These are phyloP conservation scores for Salisapilia sapeloensis DNA, from an alignment of 352 stramenopile species.

Conservation along the genomic window DNA sequence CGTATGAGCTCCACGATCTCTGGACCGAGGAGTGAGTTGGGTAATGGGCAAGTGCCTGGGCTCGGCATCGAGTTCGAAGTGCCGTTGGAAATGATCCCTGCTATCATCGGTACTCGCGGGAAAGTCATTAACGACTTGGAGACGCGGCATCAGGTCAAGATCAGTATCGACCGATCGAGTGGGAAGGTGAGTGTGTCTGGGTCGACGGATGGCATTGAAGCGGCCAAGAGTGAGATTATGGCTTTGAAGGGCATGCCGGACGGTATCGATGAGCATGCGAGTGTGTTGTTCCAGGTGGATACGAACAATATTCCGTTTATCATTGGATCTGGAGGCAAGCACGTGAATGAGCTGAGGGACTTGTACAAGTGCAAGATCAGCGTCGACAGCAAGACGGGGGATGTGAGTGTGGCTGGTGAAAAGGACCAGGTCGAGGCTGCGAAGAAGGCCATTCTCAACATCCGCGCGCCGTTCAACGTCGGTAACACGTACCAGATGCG, in stretches of 20 bases:
- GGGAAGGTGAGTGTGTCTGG: constrained; percentile 83
- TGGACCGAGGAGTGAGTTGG: constrained; percentile 35
- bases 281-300: constrained; percentile 5
- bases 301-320: constrained; percentile 1
- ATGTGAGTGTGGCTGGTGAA: constrained; percentile 77
- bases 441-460: constrained; percentile 47
- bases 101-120: constrained; percentile 58
- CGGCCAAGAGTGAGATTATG: constrained; percentile 58
- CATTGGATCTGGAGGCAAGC: background rate
- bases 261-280: too few relatives aligned
- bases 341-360: background rate
- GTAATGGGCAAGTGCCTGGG: constrained; percentile 14
- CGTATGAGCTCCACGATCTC: constrained; percentile 67
- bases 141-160: constrained; percentile 24
- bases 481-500: constrained; percentile 84
- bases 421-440: constrained; percentile 55
- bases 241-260: constrained; percentile 11
- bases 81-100: constrained; percentile 28
- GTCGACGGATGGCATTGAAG: constrained; percentile 39
- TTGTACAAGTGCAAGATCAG: background rate
- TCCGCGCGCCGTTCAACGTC: constrained; percentile 65
- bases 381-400: background rate
- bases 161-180: constrained; percentile 71
- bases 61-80: constrained; percentile 45
- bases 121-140: constrained; percentile 64